phyloP scores from a whole-genome alignment of 2,329 filamentous ascomycete genomes.

The Penicillium sp. region DNA sequence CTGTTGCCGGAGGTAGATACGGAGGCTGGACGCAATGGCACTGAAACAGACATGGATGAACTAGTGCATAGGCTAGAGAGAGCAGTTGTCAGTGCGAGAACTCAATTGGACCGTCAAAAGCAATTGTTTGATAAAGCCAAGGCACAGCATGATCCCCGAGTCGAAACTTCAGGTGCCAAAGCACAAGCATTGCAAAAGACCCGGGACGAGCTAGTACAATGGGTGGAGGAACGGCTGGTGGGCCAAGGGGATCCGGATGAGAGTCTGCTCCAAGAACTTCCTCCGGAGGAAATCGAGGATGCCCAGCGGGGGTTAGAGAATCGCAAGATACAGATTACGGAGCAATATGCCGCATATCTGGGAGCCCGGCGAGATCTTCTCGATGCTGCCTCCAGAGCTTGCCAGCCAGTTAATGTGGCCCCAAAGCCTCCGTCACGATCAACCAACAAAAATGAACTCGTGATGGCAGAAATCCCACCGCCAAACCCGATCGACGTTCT shows the following conservation, averaged over 20 bases:
- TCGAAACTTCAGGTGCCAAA: slow-evolving; percentile 18
- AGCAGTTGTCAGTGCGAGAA: slow-evolving; percentile 39
- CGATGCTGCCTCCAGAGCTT: slow-evolving; percentile 36
- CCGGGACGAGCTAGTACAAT: slow-evolving; percentile 50
- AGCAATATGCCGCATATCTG: slow-evolving; percentile 39
- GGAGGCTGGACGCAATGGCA: slow-evolving; percentile 7
- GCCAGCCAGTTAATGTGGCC: slow-evolving; percentile 31
- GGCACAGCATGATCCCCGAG: slow-evolving; percentile 19
- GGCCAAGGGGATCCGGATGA: slow-evolving; percentile 34
- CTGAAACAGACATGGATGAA: slow-evolving; percentile 29
- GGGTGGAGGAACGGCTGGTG: slow-evolving; percentile 51
- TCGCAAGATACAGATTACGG: slow-evolving; percentile 32
- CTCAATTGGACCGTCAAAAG: slow-evolving; percentile 38
- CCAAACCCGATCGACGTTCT: slow-evolving; percentile 31
- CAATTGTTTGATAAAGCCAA: slow-evolving; percentile 34
- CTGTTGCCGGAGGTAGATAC: slow-evolving; percentile 19
- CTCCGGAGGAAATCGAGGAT: slow-evolving; percentile 32
- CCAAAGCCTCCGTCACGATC: slow-evolving; percentile 20
- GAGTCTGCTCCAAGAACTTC: slow-evolving; percentile 26
- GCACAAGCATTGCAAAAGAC: slow-evolving; percentile 44
- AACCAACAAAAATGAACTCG: slow-evolving; percentile 12
- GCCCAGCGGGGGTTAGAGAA: slow-evolving; percentile 30
- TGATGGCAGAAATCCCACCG: slow-evolving; percentile 15
- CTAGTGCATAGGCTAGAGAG: slow-evolving; percentile 40
- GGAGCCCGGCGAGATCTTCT: slow-evolving; percentile 37